Evolutionary conservation across 371 early-diverging fungal species (phyloP), one percentile per base, ranked within the genome.

Genomic region (Mucor saturninus): DNA sequence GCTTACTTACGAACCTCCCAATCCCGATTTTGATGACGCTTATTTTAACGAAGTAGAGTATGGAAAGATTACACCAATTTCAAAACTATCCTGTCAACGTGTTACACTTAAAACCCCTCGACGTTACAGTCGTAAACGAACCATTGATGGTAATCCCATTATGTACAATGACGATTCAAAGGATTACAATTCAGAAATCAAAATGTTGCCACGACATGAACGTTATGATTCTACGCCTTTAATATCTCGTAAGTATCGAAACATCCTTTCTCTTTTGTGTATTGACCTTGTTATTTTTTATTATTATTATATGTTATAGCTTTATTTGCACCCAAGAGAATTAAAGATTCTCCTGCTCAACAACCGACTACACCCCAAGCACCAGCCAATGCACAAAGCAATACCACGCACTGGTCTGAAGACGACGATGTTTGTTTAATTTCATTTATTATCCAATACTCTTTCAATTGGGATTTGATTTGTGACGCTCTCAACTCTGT

Each of bases 361-460:
- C 83, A 62, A 67, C 83, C 73, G 63, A 76, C 67, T 35, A 79
- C 73, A 30, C 86, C 84, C 13, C 65, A 77, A 29, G 69, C 60
- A 28, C 75, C 79, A 9, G 62, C 61, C n/a, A 59, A 42, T 32
- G 38, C n/a, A 56, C 66, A 42, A 54, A 45, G 15, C 59, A 59
- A 26, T 56, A 37, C 45, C 13, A 61, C 64, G 56, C 72, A 48
- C 85, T 92, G 93, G 93, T 76, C 81, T 0, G 72, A 75, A 30
- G 91, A 90, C 4, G 93, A 93, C 56, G 91, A 93, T 54, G 77
- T 86, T 1, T 74, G 82, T 38, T 71, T 93, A 49, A 78, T 83
- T 38, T 67, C 74, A 10, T 71, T 89, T 40, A 85, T 88, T 48
- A 56, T 76, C 26, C 80, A 84, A 21, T 87, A 83, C 62, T 77